phyloP scores from a whole-genome alignment of 306 rosid genomes.

The Abrus pulchellus region DNA sequence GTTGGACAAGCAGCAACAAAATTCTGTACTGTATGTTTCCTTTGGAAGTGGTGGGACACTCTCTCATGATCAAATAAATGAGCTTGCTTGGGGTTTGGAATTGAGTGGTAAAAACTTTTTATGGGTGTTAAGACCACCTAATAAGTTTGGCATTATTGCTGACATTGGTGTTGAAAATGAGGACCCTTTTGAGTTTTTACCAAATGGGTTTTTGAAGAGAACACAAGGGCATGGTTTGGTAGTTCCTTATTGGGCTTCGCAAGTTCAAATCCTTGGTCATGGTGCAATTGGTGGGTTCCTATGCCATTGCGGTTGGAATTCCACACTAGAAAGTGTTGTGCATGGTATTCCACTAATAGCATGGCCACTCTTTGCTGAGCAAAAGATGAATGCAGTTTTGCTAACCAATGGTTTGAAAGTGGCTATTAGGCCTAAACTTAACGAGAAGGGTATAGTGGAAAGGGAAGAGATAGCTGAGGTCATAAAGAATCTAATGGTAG shows the following conservation, averaged over 20 bases:
- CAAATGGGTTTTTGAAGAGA: constrained; percentile 48
- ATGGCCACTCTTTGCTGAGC: constrained; percentile 55
- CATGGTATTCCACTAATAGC: constrained; percentile 52
- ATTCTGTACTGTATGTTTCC: constrained; percentile 44
- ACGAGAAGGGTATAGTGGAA: constrained; percentile 46
- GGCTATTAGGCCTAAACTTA: constrained; percentile 45
- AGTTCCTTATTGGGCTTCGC: constrained; percentile 55
- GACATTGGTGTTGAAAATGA: constrained; percentile 14
- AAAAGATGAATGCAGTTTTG: constrained; percentile 49
- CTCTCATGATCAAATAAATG: constrained; percentile 38
- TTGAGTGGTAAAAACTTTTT: constrained; percentile 47
- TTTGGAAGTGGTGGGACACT: constrained; percentile 56
- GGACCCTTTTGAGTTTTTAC: constrained; percentile 45
- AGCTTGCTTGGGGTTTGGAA: constrained; percentile 54
- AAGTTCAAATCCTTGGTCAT: constrained; percentile 46
- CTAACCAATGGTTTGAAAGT: constrained; percentile 48
- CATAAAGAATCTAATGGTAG: constrained; percentile 43
- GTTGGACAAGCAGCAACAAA: constrained; percentile 42
- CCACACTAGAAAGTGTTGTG: constrained; percentile 44
- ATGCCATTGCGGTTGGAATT: constrained; percentile 59
- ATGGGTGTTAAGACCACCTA: constrained; percentile 52
- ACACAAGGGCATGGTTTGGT: constrained; percentile 46
- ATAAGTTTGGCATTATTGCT: constrained; percentile 27
- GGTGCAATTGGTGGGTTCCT: constrained; percentile 44
- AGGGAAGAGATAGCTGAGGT: constrained; percentile 48